Percentiles rank a stretch among this genome's conserved stretches.
Evolutionary conservation across 768 basidiomycete genomes (phyloP).

Genomic region (Chalciporus piperatus): DNA sequence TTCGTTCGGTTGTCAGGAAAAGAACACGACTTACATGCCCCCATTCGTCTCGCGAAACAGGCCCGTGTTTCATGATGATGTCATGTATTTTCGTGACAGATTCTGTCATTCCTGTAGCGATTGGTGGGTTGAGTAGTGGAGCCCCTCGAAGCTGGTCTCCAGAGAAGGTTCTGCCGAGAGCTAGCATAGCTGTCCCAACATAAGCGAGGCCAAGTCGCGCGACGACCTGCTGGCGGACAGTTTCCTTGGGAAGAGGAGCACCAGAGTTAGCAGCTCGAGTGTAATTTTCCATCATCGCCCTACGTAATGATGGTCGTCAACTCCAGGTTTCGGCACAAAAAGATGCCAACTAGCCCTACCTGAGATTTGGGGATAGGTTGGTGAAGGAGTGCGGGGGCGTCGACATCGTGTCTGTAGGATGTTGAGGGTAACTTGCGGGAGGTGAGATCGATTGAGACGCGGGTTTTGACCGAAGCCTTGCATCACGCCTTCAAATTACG

Average conservation of each 20-base stretch:
- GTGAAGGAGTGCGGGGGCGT: neutral
- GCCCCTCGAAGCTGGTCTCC: slow-evolving; percentile 4
- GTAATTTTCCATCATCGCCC: neutral
- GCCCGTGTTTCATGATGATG: slow-evolving; percentile 11
- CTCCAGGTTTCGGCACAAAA: neutral
- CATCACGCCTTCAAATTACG: too few species aligned
- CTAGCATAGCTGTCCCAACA: slow-evolving; percentile 1
- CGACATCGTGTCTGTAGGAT: too few species aligned
- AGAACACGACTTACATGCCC: slow-evolving; percentile 2
- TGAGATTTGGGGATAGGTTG: neutral
- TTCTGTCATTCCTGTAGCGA: slow-evolving; percentile 23
- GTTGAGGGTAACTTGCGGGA: too few species aligned
- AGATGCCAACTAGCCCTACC: neutral
- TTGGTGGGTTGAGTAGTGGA: slow-evolving; percentile 18
- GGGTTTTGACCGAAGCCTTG: too few species aligned
- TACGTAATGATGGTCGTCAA: neutral
- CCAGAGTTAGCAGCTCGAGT: neutral
- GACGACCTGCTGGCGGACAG: slow-evolving; percentile 7
- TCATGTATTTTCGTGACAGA: slow-evolving; percentile 10
- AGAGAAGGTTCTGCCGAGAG: neutral
- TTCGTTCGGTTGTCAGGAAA: too few species aligned
- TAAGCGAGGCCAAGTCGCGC: slow-evolving; percentile 2
- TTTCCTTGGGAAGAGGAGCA: slow-evolving; percentile 18
- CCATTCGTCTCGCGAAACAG: slow-evolving; percentile 11
- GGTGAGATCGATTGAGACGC: too few species aligned